Conservation (phyloP, 2,329 filamentous ascomycete species). For the Aspergillus transmontanensis region DNA sequence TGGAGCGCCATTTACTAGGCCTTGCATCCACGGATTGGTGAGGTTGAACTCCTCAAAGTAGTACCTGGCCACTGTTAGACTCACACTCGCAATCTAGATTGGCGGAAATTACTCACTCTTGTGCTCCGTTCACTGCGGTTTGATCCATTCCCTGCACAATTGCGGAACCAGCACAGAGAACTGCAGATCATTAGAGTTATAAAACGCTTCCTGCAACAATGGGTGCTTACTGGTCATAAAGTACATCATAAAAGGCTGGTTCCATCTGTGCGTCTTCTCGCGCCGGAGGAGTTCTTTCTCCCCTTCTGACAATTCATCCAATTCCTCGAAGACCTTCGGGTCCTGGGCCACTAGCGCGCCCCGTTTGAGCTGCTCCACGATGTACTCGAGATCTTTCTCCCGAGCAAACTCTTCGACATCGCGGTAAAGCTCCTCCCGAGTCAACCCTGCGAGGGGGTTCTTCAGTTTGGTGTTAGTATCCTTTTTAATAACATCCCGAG, state of each 20-base stretch:
- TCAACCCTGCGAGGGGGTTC: conserved; percentile 31
- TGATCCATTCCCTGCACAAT: conserved; percentile 62
- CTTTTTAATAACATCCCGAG: conserved; percentile 9
- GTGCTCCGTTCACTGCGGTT: conserved; percentile 11
- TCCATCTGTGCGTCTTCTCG: conserved; percentile 17
- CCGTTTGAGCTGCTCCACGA: conserved; percentile 45
- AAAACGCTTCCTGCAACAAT: background rate
- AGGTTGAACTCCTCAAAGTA: conserved; percentile 6
- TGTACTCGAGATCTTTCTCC: conserved; percentile 60
- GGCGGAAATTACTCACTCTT: background rate
- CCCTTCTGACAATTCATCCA: conserved; percentile 50
- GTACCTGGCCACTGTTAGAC: conserved; percentile 1
- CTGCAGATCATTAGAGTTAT: background rate
- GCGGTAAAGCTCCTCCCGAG: conserved; percentile 27
- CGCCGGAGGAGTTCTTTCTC: conserved; percentile 13
- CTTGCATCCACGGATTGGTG: conserved; percentile 57
- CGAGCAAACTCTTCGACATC: conserved; percentile 48
- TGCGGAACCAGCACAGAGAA: conserved; percentile 34
- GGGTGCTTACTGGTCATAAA: conserved; percentile 14
- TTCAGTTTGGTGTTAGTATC: conserved; percentile 16
- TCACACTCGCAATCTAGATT: background rate
- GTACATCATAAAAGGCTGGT: conserved; percentile 19
- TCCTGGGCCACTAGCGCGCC: conserved; percentile 75
- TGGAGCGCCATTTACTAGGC: conserved; percentile 61
- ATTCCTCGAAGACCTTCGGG: conserved; percentile 63